Conservation (phyloP, 2,329 filamentous ascomycete genomes). For the Sporothrix curviconia region DNA sequence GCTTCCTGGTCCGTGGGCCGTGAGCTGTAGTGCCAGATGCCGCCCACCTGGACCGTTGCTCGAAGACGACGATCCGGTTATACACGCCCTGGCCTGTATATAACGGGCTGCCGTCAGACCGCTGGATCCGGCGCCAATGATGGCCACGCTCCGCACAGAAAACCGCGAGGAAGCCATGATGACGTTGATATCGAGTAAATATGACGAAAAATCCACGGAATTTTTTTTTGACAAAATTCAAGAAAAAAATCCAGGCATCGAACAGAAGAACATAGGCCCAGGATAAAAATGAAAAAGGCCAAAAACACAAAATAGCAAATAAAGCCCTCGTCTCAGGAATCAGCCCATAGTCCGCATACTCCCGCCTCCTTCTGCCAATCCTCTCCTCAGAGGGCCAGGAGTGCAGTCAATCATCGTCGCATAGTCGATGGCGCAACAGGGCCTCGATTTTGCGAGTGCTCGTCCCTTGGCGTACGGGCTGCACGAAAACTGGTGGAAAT, state of each 20-base stretch:
- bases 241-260: background rate
- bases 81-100: slow-evolving; percentile 64
- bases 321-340: background rate
- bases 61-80: slow-evolving; percentile 66
- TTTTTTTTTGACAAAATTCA: too few species aligned
- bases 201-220: background rate
- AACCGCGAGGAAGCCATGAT: slow-evolving; percentile 32
- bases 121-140: slow-evolving; percentile 77
- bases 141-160: slow-evolving; percentile 56
- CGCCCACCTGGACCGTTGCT: slow-evolving; percentile 72
- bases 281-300: background rate
- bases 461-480: background rate
- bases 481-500: background rate
- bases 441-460: background rate
- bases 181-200: background rate
- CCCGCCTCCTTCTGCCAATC: too few species aligned
- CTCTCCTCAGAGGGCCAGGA: too few species aligned
- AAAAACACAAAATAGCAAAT: background rate
- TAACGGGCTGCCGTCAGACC: slow-evolving; percentile 78
- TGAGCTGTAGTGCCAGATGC: slow-evolving; percentile 76
- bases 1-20: slow-evolving; percentile 40
- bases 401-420: background rate
- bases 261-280: background rate
- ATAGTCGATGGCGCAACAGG: slow-evolving; percentile 1
- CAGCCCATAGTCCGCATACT: too few species aligned